A percentile compares a stretch with the other conserved stretches of the same genome.
phyloP scores from a whole-genome alignment of 768 basidiomycete genomes.

The Leccinum disarticulatum region DNA sequence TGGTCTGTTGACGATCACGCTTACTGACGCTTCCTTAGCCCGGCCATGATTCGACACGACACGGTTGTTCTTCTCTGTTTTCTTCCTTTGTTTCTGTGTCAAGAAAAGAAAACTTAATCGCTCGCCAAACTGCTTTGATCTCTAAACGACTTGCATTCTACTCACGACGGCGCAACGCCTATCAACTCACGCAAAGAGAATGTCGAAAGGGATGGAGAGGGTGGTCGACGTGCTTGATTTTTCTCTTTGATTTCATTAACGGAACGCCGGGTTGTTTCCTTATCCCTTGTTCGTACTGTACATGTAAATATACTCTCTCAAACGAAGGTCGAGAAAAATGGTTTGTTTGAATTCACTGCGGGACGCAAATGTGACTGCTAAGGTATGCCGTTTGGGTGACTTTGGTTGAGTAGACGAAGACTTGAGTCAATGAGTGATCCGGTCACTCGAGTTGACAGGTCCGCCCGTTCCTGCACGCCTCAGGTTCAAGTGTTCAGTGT shows the following conservation, averaged over 20 bases:
- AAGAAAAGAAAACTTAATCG: neutral
- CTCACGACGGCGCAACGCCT: neutral
- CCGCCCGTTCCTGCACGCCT: too few species aligned
- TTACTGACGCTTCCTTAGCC: conserved; percentile 7
- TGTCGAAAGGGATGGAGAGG: neutral
- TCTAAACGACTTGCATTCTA: conserved; percentile 5
- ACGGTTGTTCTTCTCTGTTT: neutral
- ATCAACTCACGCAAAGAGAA: neutral
- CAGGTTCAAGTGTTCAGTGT: too few species aligned
- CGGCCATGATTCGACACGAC: conserved; percentile 11
- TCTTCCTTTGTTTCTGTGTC: neutral
- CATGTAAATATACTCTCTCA: neutral
- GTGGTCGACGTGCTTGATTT: neutral
- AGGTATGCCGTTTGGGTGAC: too few species aligned
- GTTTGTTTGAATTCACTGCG: neutral
- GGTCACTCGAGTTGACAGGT: too few species aligned
- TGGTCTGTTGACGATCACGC: too few species aligned
- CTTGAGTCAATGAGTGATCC: too few species aligned
- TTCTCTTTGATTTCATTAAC: neutral
- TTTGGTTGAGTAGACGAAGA: too few species aligned
- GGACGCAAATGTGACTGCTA: too few species aligned
- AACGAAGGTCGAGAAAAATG: neutral
- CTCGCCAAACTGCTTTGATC: neutral
- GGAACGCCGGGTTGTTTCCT: neutral
- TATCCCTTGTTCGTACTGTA: neutral